phyloP scores from a whole-genome alignment of 441 rosid species.

The Lepidium campestre region DNA sequence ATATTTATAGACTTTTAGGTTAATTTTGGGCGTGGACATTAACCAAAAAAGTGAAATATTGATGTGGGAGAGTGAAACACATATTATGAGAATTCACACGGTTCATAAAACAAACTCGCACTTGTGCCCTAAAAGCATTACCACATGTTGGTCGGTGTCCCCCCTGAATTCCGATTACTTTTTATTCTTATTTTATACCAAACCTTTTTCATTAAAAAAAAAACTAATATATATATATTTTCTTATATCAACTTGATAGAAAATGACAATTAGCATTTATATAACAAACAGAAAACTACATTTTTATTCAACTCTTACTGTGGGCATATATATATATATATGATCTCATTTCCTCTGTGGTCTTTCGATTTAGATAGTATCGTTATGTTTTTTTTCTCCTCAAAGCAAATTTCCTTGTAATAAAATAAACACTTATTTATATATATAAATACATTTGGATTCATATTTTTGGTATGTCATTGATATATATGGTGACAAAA shows the following conservation, averaged over 20 bases:
- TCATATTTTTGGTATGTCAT: no score
- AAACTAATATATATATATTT: neutral
- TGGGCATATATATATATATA: neutral
- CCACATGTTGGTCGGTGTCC: constrained; percentile 60
- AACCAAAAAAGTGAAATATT: constrained; percentile 22
- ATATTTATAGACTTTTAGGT: constrained; percentile 4
- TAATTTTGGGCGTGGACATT: constrained; percentile 17
- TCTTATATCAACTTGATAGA: constrained; percentile 11
- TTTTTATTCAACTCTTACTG: neutral
- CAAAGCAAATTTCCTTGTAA: no score
- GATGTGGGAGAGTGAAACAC: constrained; percentile 32
- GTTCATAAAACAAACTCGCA: constrained; percentile 23
- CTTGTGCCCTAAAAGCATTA: constrained; percentile 74
- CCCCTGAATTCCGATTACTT: constrained; percentile 15
- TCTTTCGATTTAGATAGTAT: constrained; percentile 1
- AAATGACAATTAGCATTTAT: constrained; percentile 17
- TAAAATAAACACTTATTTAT: no score
- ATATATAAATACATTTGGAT: no score
- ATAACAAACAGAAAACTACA: neutral
- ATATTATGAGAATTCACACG: constrained; percentile 27
- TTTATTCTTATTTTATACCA: neutral
- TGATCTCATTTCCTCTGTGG: constrained; percentile 9
- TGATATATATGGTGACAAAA: no score
- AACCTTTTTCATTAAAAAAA: neutral
- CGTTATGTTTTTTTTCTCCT: neutral